These are phyloP conservation scores for Trypanosoma theileri DNA, from an alignment of 208 protist species.

Conservation along the genomic window DNA sequence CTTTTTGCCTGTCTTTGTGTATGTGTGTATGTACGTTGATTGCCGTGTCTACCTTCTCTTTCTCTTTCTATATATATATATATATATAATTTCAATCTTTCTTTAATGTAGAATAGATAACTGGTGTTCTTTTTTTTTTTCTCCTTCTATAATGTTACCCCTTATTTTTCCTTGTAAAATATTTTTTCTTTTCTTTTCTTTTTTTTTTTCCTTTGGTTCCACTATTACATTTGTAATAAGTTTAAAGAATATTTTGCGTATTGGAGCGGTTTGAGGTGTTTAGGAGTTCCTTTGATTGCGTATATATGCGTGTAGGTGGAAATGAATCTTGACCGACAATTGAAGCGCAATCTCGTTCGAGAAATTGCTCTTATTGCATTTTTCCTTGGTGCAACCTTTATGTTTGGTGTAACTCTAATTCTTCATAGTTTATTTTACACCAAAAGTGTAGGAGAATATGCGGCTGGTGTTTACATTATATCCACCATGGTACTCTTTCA, in stretches of 20 bases:
- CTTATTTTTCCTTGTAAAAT: too few species aligned
- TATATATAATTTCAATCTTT: too few species aligned
- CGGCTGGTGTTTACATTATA: constrained; percentile 64
- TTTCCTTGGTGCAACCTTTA: constrained; percentile 41
- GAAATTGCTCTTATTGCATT: constrained; percentile 62
- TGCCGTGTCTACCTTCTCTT: too few species aligned
- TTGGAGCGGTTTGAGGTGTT: background rate
- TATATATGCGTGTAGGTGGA: background rate
- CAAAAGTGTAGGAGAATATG: constrained; percentile 39
- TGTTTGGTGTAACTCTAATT: constrained; percentile 35
- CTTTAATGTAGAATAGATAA: too few species aligned
- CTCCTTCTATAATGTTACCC: too few species aligned
- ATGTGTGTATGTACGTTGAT: too few species aligned
- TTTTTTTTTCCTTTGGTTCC: too few species aligned
- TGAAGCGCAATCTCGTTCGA: constrained; percentile 45
- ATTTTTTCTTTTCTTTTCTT: background rate
- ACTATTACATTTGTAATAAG: background rate
- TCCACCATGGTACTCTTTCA: constrained; percentile 70
- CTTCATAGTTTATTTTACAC: constrained; percentile 35
- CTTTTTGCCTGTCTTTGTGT: too few species aligned
- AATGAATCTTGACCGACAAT: constrained; percentile 18
- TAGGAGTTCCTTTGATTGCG: too few species aligned
- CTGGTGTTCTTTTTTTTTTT: too few species aligned
- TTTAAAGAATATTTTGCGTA: background rate
- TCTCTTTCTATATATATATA: too few species aligned